A percentile compares a stretch with the other conserved stretches of the same genome.
These are phyloP conservation scores for Nepenthes gracilis DNA, from an alignment of 148 eudicot genomes.

Conservation along the genomic window DNA sequence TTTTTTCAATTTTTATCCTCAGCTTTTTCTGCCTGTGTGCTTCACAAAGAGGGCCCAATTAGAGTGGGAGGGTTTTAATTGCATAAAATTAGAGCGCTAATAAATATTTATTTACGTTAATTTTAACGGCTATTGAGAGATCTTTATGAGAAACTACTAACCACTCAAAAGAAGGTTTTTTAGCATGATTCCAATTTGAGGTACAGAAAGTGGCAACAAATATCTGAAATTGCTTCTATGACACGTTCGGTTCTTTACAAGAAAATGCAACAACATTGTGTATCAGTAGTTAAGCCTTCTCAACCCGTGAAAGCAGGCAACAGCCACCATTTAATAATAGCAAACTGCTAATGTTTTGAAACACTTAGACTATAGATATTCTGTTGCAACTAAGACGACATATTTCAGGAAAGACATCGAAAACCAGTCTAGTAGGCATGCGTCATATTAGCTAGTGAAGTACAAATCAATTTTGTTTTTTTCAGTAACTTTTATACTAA, in stretches of 20 bases:
- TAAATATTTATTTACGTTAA: constrained; percentile 3
- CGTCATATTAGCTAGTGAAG: too few relatives aligned
- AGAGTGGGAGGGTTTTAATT: not conserved
- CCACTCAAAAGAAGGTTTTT: constrained; percentile 35
- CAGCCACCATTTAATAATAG: constrained; percentile 8
- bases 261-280: constrained; percentile 53
- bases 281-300: constrained; percentile 22
- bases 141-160: constrained; percentile 47
- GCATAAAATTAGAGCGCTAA: not conserved
- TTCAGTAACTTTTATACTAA: constrained; percentile 1
- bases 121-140: constrained; percentile 50
- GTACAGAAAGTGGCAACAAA: constrained; percentile 48
- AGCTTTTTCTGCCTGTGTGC: too few relatives aligned
- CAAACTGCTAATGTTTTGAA: constrained; percentile 14
- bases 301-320: constrained; percentile 13
- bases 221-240: constrained; percentile 46
- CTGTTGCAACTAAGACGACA: not conserved
- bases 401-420: not conserved
- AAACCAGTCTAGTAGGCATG: too few relatives aligned
- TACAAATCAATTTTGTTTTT: not conserved
- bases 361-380: constrained; percentile 5
- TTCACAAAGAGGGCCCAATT: too few relatives aligned
- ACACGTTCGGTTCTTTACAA: constrained; percentile 68
- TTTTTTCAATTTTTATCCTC: too few relatives aligned
- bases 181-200: constrained; percentile 41